These are phyloP conservation scores for Phytophthora quininea DNA, from an alignment of 352 stramenopile genomes.

Conservation along the genomic window DNA sequence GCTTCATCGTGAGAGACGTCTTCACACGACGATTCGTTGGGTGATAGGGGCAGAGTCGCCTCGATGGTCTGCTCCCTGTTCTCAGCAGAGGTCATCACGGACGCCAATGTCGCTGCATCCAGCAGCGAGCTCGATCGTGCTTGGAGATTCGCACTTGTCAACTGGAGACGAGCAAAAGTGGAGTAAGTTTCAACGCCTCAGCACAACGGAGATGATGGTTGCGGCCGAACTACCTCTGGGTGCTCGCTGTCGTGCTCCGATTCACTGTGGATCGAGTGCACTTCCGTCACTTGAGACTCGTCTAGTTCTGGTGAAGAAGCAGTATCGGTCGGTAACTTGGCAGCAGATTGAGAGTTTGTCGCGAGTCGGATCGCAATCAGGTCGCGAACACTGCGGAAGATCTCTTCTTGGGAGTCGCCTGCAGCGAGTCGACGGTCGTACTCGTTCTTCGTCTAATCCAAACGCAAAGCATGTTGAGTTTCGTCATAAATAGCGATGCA, in stretches of 20 bases:
- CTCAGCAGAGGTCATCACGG: slow-evolving; percentile 5
- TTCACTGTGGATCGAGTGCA: slow-evolving; percentile 5
- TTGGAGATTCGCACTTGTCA: background rate
- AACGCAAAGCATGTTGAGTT: background rate
- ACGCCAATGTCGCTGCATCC: slow-evolving; percentile 26
- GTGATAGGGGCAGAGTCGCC: background rate
- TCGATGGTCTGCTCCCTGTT: slow-evolving; percentile 12
- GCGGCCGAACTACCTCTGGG: slow-evolving; percentile 1
- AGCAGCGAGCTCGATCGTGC: slow-evolving; percentile 21
- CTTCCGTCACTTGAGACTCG: slow-evolving; percentile 2
- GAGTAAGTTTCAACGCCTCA: background rate
- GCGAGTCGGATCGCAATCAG: slow-evolving; percentile 31
- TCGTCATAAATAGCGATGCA: background rate
- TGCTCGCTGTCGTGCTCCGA: slow-evolving; percentile 1
- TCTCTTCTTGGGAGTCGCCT: slow-evolving; percentile 47
- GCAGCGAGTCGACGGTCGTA: slow-evolving; percentile 41
- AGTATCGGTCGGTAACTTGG: background rate
- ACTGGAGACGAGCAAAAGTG: background rate
- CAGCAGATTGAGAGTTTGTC: background rate
- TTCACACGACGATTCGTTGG: slow-evolving; percentile 6
- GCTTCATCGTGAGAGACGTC: background rate
- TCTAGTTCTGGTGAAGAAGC: background rate
- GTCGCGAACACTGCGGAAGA: slow-evolving; percentile 48
- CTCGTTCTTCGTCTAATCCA: slow-evolving; percentile 38
- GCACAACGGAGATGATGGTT: too few species aligned